Conservation (phyloP, 805 yeast genomes). For the Teunomyces stri region DNA sequence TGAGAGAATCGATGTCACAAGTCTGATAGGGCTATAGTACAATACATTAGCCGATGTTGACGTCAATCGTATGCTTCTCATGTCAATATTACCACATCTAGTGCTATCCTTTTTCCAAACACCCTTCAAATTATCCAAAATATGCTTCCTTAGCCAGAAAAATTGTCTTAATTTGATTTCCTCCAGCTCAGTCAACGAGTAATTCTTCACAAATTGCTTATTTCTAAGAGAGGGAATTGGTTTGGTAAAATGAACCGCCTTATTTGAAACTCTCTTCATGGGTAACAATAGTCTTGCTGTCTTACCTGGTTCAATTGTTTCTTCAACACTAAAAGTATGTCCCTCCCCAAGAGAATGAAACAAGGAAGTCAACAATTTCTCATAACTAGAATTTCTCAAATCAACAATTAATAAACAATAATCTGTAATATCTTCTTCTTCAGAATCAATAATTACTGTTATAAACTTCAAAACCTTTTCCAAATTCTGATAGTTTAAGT, state of each 20-base stretch:
- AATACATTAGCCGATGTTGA: constrained; percentile 58
- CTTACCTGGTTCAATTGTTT: constrained; percentile 25
- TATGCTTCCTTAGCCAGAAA: constrained; percentile 78
- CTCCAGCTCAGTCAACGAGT: constrained; percentile 54
- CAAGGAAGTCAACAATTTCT: constrained; percentile 36
- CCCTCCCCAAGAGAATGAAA: constrained; percentile 27
- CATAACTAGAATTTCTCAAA: constrained; percentile 77
- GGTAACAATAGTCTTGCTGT: constrained; percentile 67
- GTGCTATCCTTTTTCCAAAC: constrained; percentile 50
- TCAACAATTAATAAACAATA: constrained; percentile 71
- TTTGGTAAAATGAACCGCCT: constrained; percentile 40
- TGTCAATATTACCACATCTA: constrained; percentile 58
- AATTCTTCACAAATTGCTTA: constrained; percentile 66
- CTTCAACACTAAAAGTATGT: constrained; percentile 26
- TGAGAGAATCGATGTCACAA: constrained; percentile 10
- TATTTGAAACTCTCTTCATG: constrained; percentile 50
- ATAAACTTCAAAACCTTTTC: constrained; percentile 29
- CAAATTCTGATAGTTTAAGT: constrained; percentile 14
- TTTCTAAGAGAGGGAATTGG: constrained; percentile 70
- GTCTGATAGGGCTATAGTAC: constrained; percentile 25
- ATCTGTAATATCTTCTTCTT: constrained; percentile 38
- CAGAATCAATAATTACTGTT: constrained; percentile 17
- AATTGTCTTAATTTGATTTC: constrained; percentile 53
- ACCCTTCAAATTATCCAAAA: constrained; percentile 61
- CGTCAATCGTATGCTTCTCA: constrained; percentile 63